Evolutionary conservation across 768 basidiomycete genomes (phyloP).

Genomic region (Lyophyllum atratum): DNA sequence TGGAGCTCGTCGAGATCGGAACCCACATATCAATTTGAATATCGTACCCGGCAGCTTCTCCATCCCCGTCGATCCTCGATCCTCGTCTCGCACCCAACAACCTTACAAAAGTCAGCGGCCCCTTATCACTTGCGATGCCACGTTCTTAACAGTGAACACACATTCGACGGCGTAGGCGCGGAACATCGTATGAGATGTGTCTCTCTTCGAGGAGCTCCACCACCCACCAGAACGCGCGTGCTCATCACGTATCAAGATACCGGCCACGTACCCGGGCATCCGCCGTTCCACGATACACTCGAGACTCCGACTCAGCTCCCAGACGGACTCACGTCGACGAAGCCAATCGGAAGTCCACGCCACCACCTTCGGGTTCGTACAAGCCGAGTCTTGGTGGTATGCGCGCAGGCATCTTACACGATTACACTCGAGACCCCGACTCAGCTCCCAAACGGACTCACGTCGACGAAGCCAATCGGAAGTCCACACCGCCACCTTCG

Average conservation of each 20-base stretch:
- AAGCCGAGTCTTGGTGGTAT: constrained; percentile 38
- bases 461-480: too few relatives aligned
- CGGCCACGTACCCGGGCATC: constrained; percentile 36
- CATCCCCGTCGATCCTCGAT: constrained; percentile 38
- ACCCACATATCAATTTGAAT: constrained; percentile 29
- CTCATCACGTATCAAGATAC: constrained; percentile 40
- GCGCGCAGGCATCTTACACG: constrained; percentile 38
- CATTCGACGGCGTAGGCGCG: constrained; percentile 16
- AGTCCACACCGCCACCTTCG: constrained; percentile 35
- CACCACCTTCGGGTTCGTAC: constrained; percentile 35
- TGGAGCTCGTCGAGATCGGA: constrained; percentile 37
- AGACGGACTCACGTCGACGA: constrained; percentile 5
- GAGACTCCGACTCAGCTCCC: constrained; percentile 14
- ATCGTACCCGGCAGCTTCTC: constrained; percentile 38
- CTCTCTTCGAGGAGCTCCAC: constrained; percentile 31
- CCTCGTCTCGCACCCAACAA: constrained; percentile 34
- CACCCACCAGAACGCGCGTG: constrained; percentile 28
- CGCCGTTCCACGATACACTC: constrained; percentile 31
- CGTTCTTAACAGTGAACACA: background rate
- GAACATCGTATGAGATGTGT: constrained; percentile 25
- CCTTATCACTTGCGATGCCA: background rate
- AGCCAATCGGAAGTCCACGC: constrained; percentile 26
- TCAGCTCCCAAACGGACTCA: too few relatives aligned
- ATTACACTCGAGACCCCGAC: too few relatives aligned
- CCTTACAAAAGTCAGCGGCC: constrained; percentile 22